Evolutionary conservation across 2,329 filamentous ascomycete species (phyloP), one percentile per base, ranked within the genome.

Genomic region (Venturia effusa): DNA sequence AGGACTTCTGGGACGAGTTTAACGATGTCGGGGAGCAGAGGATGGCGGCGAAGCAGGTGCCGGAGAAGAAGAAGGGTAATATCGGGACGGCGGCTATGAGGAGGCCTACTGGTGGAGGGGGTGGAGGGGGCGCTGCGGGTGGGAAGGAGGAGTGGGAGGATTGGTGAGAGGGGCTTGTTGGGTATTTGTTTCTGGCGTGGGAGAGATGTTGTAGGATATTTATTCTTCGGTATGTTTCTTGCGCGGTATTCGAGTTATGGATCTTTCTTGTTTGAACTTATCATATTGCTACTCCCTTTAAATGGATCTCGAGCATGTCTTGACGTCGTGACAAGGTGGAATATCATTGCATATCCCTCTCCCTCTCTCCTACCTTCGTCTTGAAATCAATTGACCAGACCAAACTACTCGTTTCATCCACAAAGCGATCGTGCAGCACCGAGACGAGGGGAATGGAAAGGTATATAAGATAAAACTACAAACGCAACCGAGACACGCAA

Each of bases 31-130:
- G 68, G 7, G 73, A 74, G 68, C 65, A 45, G 59, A 54, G 59
- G 63, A 40, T 59, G 61, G 40, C 57, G 15, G 55, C 39, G 22
- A 39, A 41, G n/a, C 72, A 72, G 27, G 71, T 72, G 59, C 59
- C 68, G 61, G 67, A 76, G 68, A 76, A 74, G 64, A 72, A 73
- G 30, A 77, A 76, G 66, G 77, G 78, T 59, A 82, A 80, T 61
- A 82, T 88, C 67, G 85, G 85, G 10, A 88, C 85, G n/a, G 81
- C 80, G 67, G 84, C 84, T 22, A 83, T 88, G 79, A 72, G 71
- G 5, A 59, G 51, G 45, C 64, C 64, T 17, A 57, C 71, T 69
- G 59, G 67, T 62, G 65, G 66, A 40, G 66, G 70, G 37, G 65
- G 68, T 10, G 69, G 67, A 0, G 37, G 64, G 65, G 43, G 66